phyloP scores from a whole-genome alignment of 148 eudicot species.

The Cornus florida region DNA sequence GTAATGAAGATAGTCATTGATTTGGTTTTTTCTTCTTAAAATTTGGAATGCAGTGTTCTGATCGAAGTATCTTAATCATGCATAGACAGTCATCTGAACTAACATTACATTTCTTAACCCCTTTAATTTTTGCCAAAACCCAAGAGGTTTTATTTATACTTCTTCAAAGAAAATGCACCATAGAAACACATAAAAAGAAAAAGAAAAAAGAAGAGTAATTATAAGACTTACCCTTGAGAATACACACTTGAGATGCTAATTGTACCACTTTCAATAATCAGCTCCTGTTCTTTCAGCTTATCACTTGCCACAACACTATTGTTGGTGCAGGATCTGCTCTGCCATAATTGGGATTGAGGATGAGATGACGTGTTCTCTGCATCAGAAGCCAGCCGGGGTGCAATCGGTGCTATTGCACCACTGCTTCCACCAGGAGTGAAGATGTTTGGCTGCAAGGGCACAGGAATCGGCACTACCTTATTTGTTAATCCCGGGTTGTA shows the following conservation, averaged over 20 bases:
- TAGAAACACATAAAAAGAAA: background rate
- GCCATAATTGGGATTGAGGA: conserved; percentile 49
- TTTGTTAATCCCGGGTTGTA: conserved; percentile 38
- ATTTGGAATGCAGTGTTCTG: background rate
- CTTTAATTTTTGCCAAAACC: too few relatives aligned
- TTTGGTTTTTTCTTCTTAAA: background rate
- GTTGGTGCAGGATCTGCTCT: conserved; percentile 39
- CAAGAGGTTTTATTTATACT: background rate
- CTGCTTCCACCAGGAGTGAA: conserved; percentile 38
- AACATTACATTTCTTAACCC: background rate
- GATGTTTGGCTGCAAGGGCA: conserved; percentile 41
- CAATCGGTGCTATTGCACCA: conserved; percentile 34
- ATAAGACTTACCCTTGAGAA: conserved; percentile 73
- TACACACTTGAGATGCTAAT: conserved; percentile 86
- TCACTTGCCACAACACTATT: conserved; percentile 32
- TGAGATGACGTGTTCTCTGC: conserved; percentile 34
- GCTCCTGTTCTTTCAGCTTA: conserved; percentile 60
- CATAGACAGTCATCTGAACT: background rate
- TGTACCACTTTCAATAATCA: conserved; percentile 74
- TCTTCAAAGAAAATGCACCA: background rate
- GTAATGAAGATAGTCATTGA: background rate
- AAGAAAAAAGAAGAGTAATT: conserved; percentile 4
- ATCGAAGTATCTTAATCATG: background rate
- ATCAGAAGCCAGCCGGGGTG: conserved; percentile 38
- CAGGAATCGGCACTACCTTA: conserved; percentile 32